phyloP scores from a whole-genome alignment of 805 yeast genomes.

The Starmerella davenportii region DNA sequence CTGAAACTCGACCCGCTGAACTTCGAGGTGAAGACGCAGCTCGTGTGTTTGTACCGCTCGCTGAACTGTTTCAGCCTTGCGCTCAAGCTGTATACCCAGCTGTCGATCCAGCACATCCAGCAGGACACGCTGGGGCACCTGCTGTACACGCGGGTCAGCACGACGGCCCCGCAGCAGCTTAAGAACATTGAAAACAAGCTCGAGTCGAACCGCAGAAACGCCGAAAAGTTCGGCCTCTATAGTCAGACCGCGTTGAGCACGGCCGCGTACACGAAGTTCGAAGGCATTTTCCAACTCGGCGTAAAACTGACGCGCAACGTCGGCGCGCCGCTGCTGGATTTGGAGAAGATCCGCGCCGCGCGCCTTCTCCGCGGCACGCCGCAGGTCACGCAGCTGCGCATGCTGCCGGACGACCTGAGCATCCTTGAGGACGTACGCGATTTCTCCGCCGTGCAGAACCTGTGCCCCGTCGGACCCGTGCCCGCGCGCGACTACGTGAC shows the following conservation, averaged over 20 bases:
- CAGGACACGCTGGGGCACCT: constrained; percentile 44
- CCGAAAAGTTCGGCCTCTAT: constrained; percentile 33
- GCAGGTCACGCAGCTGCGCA: constrained; percentile 4
- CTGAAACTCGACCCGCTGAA: constrained; percentile 46
- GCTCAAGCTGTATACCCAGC: constrained; percentile 30
- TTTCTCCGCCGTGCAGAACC: constrained; percentile 21
- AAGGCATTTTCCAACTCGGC: constrained; percentile 47
- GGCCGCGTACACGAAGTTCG: constrained; percentile 45
- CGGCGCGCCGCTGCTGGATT: constrained; percentile 20
- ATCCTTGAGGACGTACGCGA: constrained; percentile 41
- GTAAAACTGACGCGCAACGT: constrained; percentile 34
- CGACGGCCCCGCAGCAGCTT: constrained; percentile 27
- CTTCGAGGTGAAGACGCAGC: constrained; percentile 53
- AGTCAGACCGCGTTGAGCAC: constrained; percentile 38
- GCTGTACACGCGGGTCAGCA: constrained; percentile 32
- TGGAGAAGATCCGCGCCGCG: constrained; percentile 19
- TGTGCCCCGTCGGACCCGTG: constrained; percentile 5
- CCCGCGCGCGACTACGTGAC: constrained; percentile 6
- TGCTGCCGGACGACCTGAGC: constrained; percentile 5
- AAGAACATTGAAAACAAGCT: constrained; percentile 1
- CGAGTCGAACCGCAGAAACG: constrained; percentile 22
- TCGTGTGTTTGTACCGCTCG: constrained; percentile 41
- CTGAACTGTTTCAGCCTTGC: constrained; percentile 41
- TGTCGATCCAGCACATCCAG: constrained; percentile 61
- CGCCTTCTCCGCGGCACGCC: constrained; percentile 13